Evolutionary conservation across 2,329 filamentous ascomycete genomes (phyloP), one percentile per base, ranked within the genome.

Genomic region (Arthrobotrys entomopaga): DNA sequence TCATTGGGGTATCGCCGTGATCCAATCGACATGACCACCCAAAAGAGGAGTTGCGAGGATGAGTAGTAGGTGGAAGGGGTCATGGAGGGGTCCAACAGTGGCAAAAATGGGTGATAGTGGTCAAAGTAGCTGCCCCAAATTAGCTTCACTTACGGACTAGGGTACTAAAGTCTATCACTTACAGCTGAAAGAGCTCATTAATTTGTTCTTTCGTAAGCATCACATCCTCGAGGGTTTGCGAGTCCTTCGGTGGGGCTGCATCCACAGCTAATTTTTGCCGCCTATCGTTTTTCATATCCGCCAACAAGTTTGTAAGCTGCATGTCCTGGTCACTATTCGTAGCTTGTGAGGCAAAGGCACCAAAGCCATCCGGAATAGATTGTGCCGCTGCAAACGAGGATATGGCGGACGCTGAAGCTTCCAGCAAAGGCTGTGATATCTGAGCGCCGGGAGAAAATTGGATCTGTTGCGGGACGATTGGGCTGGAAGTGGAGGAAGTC

Each of bases 1-100:
- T 80, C 86, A 73, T 90, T 89, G 0, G 84, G 84, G 79, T 89
- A 93, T 43, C 91, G 88, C 59, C 91, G 87, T 48, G 90, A 88
- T 20, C 91, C 91, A 65, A 93, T 89, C 40, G 90, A 87, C 52
- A 93, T 84, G 71, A 94, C 90, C 54, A 90, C 87, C 93, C 93
- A 97, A 82, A 96, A 96, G 0, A 97, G 86, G 13, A 97, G 84
- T 2, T 89, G 88, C 58, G 92, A 90, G 78, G 94, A 90, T 72
- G 89, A 86, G 79, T 90, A 90, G 80, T 91, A 95, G 69, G 88
- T 84, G 53, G 95, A 90, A 1, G 92, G 90, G 0, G 86, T 82
- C 77, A 89, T 87, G 8, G 84, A 80, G 4, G 87, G 85, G 78
- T 89, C 90, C 77, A 94, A 86, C 79, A 94, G 90, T 0, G 91